These are phyloP conservation scores for Claviceps quebecensis DNA, from an alignment of 2,329 filamentous ascomycete genomes.

Conservation along the genomic window DNA sequence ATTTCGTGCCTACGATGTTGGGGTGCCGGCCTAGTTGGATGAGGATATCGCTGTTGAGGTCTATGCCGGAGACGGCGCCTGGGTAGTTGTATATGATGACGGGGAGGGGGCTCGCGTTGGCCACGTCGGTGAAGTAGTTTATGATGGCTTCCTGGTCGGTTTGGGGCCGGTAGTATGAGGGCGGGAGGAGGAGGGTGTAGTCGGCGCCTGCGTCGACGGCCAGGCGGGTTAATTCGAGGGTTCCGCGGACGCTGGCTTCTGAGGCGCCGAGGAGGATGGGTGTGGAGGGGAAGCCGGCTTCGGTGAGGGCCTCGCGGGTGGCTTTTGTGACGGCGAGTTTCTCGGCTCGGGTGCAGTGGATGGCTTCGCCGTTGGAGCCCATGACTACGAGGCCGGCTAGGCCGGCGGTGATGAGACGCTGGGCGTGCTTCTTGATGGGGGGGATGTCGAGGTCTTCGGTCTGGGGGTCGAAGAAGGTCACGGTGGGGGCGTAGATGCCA, in stretches of 20 bases:
- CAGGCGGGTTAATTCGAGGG: conserved; percentile 59
- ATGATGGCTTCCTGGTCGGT: conserved; percentile 61
- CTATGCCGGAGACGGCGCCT: conserved; percentile 71
- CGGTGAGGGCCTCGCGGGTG: conserved; percentile 69
- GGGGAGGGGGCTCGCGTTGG: conserved; percentile 62
- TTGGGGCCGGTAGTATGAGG: conserved; percentile 68
- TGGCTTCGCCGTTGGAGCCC: conserved; percentile 84
- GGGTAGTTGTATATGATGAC: conserved; percentile 86
- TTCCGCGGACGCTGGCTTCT: conserved; percentile 68
- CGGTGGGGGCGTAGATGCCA: conserved; percentile 77
- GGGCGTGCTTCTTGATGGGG: conserved; percentile 65
- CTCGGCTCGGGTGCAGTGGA: conserved; percentile 68
- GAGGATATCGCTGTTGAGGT: conserved; percentile 79
- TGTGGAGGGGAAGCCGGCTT: conserved; percentile 60
- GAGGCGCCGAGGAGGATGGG: conserved; percentile 73
- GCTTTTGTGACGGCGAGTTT: conserved; percentile 61
- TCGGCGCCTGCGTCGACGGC: conserved; percentile 58
- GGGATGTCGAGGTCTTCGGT: conserved; percentile 77
- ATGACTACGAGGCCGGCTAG: conserved; percentile 73
- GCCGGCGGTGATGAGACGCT: conserved; percentile 62
- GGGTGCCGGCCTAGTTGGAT: conserved; percentile 66
- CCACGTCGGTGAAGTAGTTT: conserved; percentile 61
- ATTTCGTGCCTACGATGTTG: conserved; percentile 81
- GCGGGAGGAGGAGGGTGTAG: conserved; percentile 66
- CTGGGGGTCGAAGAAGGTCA: conserved; percentile 77